Conservation (phyloP, 495 filamentous ascomycete genomes). For the Talaromyces borbonicus region DNA sequence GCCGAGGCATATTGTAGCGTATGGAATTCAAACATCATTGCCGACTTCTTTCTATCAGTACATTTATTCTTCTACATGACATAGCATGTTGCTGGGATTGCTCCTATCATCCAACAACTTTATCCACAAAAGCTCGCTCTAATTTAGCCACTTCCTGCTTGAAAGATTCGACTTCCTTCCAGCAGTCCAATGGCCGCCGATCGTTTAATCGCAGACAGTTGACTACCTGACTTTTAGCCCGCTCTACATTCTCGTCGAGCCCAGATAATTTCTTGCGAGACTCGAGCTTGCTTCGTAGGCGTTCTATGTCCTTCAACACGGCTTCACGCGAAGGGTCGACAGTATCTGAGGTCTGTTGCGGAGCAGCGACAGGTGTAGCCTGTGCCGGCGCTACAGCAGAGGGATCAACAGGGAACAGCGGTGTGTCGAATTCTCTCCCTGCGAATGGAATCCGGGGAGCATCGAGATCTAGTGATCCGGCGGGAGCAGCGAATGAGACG, state of each 20-base stretch:
- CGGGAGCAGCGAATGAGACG: conserved; percentile 25
- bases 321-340: conserved; percentile 40
- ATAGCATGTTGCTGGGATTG: too few species aligned
- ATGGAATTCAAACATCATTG: too few species aligned
- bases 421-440: conserved; percentile 29
- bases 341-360: conserved; percentile 16
- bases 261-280: conserved; percentile 60
- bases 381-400: conserved; percentile 9
- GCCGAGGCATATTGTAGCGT: too few species aligned
- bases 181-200: conserved; percentile 86
- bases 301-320: conserved; percentile 60
- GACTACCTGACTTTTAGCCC: conserved; percentile 67
- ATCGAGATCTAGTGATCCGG: conserved; percentile 37
- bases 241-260: conserved; percentile 54
- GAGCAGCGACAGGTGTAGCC: too few species aligned
- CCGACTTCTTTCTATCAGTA: conserved; percentile 6
- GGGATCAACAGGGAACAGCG: conserved; percentile 12
- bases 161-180: conserved; percentile 85
- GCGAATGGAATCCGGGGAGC: conserved; percentile 40
- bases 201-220: conserved; percentile 79
- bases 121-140: conserved; percentile 81
- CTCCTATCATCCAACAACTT: conserved; percentile 50
- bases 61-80: not conserved
- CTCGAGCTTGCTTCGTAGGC: conserved; percentile 63
- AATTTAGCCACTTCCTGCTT: conserved; percentile 75